Percentiles rank a stretch among this genome's conserved stretches.
These are phyloP conservation scores for Skeletonema marinoi DNA, from an alignment of 108 stramenopile species.

Conservation along the genomic window DNA sequence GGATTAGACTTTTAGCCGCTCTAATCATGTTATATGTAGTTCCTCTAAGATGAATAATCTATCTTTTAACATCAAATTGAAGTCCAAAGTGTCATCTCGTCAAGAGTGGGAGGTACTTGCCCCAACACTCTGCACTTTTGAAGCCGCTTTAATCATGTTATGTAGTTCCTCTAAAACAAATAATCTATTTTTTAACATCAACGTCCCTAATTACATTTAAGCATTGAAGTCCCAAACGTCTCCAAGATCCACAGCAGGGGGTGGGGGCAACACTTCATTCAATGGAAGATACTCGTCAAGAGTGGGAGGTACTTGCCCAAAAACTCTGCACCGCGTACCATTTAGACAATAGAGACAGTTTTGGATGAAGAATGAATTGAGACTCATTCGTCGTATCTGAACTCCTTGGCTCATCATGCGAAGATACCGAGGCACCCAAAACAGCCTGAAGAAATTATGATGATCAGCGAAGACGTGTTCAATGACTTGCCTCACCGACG, in stretches of 20 bases:
- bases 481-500: neutral
- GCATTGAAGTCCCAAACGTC: slow-evolving; percentile 2
- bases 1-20: too few relatives aligned
- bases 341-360: neutral
- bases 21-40: too few relatives aligned
- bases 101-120: too few relatives aligned
- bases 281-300: slow-evolving; percentile 16
- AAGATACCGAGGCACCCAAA: neutral
- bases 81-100: too few relatives aligned
- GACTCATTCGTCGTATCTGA: neutral
- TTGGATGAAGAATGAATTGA: slow-evolving; percentile 9
- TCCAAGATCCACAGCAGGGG: slow-evolving; percentile 12
- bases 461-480: slow-evolving; percentile 16
- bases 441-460: neutral
- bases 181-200: too few relatives aligned
- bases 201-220: too few relatives aligned
- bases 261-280: neutral
- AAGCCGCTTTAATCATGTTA: too few relatives aligned
- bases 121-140: too few relatives aligned
- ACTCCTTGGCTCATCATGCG: neutral
- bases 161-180: too few relatives aligned
- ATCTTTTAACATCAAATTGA: too few relatives aligned
- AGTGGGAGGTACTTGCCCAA: slow-evolving; percentile 9
- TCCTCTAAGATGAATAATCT: too few relatives aligned
- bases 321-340: neutral